Evolutionary conservation across 2,329 filamentous ascomycete species (phyloP), one percentile per base, ranked within the genome.

Genomic region (Tolypocladium inflatum): DNA sequence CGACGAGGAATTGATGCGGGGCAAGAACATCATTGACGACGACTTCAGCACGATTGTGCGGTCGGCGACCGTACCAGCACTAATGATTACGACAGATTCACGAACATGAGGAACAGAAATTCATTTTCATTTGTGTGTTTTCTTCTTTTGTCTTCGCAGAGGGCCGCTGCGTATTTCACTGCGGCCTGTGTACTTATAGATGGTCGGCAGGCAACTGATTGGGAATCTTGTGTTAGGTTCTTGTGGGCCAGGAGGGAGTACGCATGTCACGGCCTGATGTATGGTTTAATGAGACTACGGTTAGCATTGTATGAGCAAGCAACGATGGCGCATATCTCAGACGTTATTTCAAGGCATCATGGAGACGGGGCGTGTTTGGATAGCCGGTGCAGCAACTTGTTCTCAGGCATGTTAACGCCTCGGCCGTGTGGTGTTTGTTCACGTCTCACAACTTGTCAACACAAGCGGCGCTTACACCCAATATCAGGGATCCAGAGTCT

Each of bases 71-170:
- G 58, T 60, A 43, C 51, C 62, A 35, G 54, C 59, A 48, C 41
- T 60, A 21, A 60, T 60, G 59, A 60, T 59, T 39, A 63, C 64
- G 63, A 64, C 63, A 63, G 60, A 60, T 33, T 52, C 56, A 51
- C 39, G 54, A 23, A 50, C 30, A 33, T 61, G 37, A 63, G n/a
- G 50, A 50, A 41, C 45, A 58, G 56, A 56, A 41, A 30, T 13
- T 3, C 33, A 2, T n/a, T 13, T 13, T 51, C 8, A 35, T n/a
- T n/a, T n/a, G 10, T 50, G 2, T 33, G 7, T 9, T 26, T n/a
- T 50, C 9, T 8, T 21, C 13, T 9, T 35, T 35, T 35, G 30
- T 35, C 10, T 51, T 21, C 4, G 9, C 26, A 13, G 6, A 13
- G 10, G 48, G 48, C 19, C 19, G 43, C 13, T 17, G 26, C 45